A percentile compares a stretch with the other conserved stretches of the same genome.
Evolutionary conservation across 331 rosid species (phyloP).

Genomic region (Stylosanthes scabra): DNA sequence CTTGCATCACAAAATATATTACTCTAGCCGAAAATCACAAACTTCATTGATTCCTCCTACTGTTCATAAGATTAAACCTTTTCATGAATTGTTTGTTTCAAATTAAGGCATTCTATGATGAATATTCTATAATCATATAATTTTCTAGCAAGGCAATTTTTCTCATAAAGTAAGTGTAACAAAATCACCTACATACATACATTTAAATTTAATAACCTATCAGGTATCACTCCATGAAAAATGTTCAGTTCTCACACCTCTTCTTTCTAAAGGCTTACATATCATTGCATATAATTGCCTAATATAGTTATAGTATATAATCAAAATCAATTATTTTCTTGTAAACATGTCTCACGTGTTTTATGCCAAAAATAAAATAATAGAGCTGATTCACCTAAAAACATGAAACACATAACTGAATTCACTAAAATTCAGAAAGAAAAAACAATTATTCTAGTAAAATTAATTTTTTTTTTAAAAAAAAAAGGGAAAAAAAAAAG

Average conservation of each 20-base stretch:
- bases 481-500: no score
- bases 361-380: conserved; percentile 1
- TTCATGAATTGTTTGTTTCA: not conserved
- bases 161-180: not conserved
- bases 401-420: not conserved
- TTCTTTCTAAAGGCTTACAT: no score
- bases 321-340: no score
- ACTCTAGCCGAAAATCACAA: conserved; percentile 1
- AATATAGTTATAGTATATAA: no score
- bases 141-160: conserved; percentile 5
- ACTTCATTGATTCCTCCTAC: no score
- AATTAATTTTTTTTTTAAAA: not conserved
- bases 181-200: not conserved
- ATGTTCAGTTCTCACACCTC: no score
- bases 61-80: conserved; percentile 7
- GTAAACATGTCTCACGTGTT: not conserved
- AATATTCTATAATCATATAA: conserved; percentile 13
- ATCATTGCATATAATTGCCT: no score
- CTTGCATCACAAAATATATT: not conserved
- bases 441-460: no score
- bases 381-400: not conserved
- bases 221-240: no score
- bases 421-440: not conserved
- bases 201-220: no score
- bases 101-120: not conserved